Conservation (phyloP, 768 basidiomycete genomes). For the Hygrophoropsis aurantiaca region DNA sequence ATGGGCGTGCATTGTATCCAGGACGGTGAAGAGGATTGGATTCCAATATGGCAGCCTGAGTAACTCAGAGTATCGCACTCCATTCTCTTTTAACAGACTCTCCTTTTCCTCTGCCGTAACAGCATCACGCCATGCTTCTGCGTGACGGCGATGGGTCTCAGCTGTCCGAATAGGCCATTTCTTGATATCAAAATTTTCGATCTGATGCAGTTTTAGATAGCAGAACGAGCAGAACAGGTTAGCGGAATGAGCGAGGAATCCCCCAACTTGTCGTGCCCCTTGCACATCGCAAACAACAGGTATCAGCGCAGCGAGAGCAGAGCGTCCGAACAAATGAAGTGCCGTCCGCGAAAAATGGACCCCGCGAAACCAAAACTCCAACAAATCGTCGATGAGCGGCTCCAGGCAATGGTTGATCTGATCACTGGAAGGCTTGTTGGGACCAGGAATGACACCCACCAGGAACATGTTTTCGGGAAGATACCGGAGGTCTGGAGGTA, state of each 20-base stretch:
- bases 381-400: too few species aligned
- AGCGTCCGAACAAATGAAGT: slow-evolving; percentile 18
- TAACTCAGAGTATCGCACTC: slow-evolving; percentile 13
- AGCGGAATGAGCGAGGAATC: slow-evolving; percentile 16
- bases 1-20: slow-evolving; percentile 36
- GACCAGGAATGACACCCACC: slow-evolving; percentile 41
- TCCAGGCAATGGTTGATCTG: slow-evolving; percentile 37
- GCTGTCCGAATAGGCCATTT: slow-evolving; percentile 9
- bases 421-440: slow-evolving; percentile 30
- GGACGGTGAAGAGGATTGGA: slow-evolving; percentile 17
- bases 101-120: not conserved
- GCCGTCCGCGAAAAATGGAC: slow-evolving; percentile 25
- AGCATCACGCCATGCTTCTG: slow-evolving; percentile 24
- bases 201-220: slow-evolving; percentile 6
- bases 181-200: not conserved
- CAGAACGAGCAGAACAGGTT: slow-evolving; percentile 12
- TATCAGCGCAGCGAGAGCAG: slow-evolving; percentile 25
- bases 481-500: slow-evolving; percentile 32
- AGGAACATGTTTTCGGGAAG: slow-evolving; percentile 39
- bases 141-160: slow-evolving; percentile 31
- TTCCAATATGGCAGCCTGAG: slow-evolving; percentile 16
- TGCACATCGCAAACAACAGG: slow-evolving; percentile 37
- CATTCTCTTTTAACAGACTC: slow-evolving; percentile 2
- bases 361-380: slow-evolving; percentile 31
- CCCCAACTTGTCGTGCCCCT: slow-evolving; percentile 25